Evolutionary conservation across 306 rosid genomes (phyloP).

Genomic region (Geum urbanum): DNA sequence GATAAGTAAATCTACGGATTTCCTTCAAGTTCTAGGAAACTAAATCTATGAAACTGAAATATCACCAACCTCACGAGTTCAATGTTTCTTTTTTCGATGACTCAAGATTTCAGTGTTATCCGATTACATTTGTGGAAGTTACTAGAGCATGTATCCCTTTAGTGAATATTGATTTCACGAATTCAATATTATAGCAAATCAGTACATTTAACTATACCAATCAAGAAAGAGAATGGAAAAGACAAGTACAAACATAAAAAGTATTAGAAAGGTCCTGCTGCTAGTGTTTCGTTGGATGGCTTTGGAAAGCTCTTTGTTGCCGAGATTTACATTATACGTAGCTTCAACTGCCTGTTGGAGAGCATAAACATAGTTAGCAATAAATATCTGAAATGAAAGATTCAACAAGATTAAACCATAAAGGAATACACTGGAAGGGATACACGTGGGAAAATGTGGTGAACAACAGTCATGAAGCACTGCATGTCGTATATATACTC

Average conservation of each 20-base stretch:
- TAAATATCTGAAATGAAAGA: background rate
- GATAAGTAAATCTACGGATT: background rate
- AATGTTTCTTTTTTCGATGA: no score
- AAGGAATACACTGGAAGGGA: background rate
- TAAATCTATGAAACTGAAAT: background rate
- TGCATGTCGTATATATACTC: constrained; percentile 8
- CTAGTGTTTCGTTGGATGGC: constrained; percentile 81
- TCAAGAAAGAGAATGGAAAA: constrained; percentile 86
- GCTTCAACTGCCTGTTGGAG: constrained; percentile 88
- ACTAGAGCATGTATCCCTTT: background rate
- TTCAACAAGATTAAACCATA: background rate
- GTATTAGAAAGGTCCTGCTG: constrained; percentile 89
- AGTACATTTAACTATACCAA: constrained; percentile 64
- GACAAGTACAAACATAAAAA: constrained; percentile 77
- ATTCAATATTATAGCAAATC: constrained; percentile 13
- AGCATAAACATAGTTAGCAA: background rate
- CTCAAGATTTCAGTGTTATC: background rate
- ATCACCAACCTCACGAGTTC: no score
- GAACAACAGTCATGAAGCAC: constrained; percentile 14
- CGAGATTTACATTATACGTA: constrained; percentile 80
- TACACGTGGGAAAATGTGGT: background rate
- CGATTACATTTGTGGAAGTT: background rate
- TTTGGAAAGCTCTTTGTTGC: constrained; percentile 87
- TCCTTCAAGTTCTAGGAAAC: background rate
- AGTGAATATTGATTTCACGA: background rate